Evolutionary conservation across 179 eudicot species (phyloP), one percentile per base, ranked within the genome.

Genomic region (Beta macrorhiza): DNA sequence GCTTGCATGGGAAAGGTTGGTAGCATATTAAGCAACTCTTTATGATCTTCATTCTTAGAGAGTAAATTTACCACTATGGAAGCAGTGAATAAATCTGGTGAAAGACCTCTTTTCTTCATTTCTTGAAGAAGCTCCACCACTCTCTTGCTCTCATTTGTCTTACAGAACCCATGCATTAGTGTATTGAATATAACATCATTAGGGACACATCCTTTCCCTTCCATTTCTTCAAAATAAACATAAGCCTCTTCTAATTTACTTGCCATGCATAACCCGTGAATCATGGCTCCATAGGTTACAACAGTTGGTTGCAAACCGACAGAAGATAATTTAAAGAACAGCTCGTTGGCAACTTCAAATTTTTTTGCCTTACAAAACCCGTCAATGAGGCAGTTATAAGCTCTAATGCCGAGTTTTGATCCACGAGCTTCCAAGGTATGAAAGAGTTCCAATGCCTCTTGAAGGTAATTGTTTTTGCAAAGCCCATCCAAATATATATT

Each of bases 281-380:
- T 87, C 81, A 90, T 82, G 78, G 77, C 81, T n/a, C 85, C 32
- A 80, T 87, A 90, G 12, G 87, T 88, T 62, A 80, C 83, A 78
- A 57, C 74, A 64, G 57, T 80, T 49, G 89, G 91, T 55, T 63
- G 79, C 49, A 88, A 85, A 62, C 87, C 89, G 68, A 63, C 77
- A 68, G 58, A 22, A 13, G 84, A 52, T 67, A 88, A 71, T 29
- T 63, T 57, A 47, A 74, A 67, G 79, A 88, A 90, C 51, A 89
- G 78, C 45, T 85, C 87, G 67, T 49, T 25, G 4, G 91, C 92
- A 79, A n/a, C 15, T 52, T 85, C 83, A 59, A 87, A 83, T 75
- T 78, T 85, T 56, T 87, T 87, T 9, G 81, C 83, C 85, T 87
- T 85, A 84, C 89, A 89, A 45, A 90, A 77, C 49, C 91, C 91